Conservation (phyloP, 1,139 yeast genomes). For the Geotrichum reessii region DNA sequence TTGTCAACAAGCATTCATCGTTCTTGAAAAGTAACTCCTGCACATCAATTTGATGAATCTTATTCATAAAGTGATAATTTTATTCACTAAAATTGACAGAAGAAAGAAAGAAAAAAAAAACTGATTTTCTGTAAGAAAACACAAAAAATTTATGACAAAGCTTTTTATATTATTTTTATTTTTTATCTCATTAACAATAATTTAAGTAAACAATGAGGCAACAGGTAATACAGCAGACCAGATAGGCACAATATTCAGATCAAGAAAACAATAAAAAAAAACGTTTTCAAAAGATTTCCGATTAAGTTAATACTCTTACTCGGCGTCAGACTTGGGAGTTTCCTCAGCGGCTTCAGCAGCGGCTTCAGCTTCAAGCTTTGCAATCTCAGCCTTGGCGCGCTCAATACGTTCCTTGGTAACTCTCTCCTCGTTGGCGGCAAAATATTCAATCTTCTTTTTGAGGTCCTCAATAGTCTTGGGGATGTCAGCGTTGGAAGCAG, state of each 20-base stretch:
- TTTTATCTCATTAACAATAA: background rate
- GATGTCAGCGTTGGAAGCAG: conserved; percentile 71
- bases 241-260: background rate
- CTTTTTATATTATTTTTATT: background rate
- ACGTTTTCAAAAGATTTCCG: background rate
- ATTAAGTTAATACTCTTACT: background rate
- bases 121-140: no score
- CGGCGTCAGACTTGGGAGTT: conserved; percentile 6
- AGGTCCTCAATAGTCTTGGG: conserved; percentile 60
- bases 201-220: background rate
- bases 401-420: conserved; percentile 73
- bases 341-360: conserved; percentile 1
- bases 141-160: no score
- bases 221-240: background rate
- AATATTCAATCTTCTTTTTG: conserved; percentile 67
- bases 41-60: no score
- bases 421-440: conserved; percentile 69
- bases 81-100: no score
- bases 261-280: background rate
- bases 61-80: no score
- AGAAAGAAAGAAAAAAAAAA: no score
- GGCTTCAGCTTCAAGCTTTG: conserved; percentile 41
- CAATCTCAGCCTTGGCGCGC: conserved; percentile 69
- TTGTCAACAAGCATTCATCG: no score
- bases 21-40: no score